A percentile compares a stretch with the other conserved stretches of the same genome.
These are phyloP conservation scores for Pyrus betulifolia DNA, from an alignment of 306 rosid species.

Conservation along the genomic window DNA sequence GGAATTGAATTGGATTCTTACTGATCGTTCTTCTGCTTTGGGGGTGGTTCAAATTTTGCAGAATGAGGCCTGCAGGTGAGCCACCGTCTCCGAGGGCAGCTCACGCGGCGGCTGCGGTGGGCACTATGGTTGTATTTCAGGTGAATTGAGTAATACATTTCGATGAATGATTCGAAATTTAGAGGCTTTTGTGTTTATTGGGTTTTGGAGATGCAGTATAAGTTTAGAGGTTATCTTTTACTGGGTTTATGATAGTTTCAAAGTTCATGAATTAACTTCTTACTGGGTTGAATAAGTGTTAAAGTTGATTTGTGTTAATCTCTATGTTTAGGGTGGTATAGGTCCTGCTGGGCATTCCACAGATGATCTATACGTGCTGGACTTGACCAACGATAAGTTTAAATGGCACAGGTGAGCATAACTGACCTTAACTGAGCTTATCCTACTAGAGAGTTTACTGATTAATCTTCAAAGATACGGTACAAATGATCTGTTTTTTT, in stretches of 20 bases:
- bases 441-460: constrained; percentile 14
- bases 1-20: constrained; percentile 20
- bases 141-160: constrained; percentile 29
- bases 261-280: neutral
- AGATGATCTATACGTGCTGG: constrained; percentile 89
- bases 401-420: constrained; percentile 94
- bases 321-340: constrained; percentile 81
- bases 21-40: constrained; percentile 22
- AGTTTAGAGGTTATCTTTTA: constrained; percentile 1
- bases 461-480: neutral
- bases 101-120: constrained; percentile 91
- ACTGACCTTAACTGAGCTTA: neutral
- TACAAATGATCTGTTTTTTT: neutral
- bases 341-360: constrained; percentile 99
- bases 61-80: constrained; percentile 89
- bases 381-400: constrained; percentile 78
- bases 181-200: neutral
- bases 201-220: constrained; percentile 5
- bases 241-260: neutral
- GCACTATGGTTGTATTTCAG: constrained; percentile 99
- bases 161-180: neutral
- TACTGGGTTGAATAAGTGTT: neutral
- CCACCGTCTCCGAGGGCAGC: constrained; percentile 99
- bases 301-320: constrained; percentile 19
- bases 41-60: constrained; percentile 27